Evolutionary conservation across 192 early-diverging fungal species (phyloP).

Genomic region (Backusella liffmaniae): DNA sequence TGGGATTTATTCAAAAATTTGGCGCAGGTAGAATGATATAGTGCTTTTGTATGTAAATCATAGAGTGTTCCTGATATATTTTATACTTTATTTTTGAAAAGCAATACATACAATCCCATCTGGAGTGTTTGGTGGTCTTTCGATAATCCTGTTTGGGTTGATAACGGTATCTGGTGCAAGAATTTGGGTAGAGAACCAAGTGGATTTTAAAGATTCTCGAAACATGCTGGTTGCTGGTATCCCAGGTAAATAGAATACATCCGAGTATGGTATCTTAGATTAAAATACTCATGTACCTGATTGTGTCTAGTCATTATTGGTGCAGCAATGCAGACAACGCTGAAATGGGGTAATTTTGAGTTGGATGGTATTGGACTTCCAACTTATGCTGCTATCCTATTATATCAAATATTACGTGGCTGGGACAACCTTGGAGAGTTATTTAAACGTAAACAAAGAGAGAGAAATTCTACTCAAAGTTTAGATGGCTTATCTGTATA

Average conservation of each 20-base stretch:
- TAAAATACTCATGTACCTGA: neutral
- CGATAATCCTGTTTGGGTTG: conserved; percentile 51
- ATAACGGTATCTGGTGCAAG: conserved; percentile 52
- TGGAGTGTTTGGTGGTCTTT: conserved; percentile 55
- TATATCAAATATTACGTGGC: conserved; percentile 38
- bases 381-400: conserved; percentile 35
- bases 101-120: conserved; percentile 49
- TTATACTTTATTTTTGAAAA: neutral
- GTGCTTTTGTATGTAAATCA: neutral
- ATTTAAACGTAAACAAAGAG: neutral
- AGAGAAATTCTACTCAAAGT: neutral
- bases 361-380: conserved; percentile 48
- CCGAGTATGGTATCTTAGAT: neutral
- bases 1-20: conserved; percentile 59
- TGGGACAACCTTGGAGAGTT: neutral
- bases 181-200: conserved; percentile 52
- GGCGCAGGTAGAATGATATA: conserved; percentile 27
- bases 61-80: neutral
- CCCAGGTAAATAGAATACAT: neutral
- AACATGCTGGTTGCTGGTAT: conserved; percentile 54
- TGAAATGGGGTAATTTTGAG: conserved; percentile 40
- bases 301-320: conserved; percentile 37
- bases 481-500: neutral
- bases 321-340: conserved; percentile 39
- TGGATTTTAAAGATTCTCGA: conserved; percentile 47